Evolutionary conservation across 305 asterid species (phyloP).

Genomic region (Fraxinus paxiana): DNA sequence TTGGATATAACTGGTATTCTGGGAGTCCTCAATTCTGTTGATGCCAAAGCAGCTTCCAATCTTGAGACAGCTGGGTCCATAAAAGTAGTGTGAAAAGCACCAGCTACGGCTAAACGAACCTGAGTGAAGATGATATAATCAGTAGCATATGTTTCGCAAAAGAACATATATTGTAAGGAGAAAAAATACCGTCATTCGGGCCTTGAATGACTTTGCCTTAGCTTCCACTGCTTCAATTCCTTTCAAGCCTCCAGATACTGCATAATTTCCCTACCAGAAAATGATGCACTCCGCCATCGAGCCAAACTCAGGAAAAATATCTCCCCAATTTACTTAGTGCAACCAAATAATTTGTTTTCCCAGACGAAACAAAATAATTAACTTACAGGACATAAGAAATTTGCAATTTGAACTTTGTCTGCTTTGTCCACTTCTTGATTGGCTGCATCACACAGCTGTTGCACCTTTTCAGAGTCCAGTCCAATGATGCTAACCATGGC

Average conservation of each 20-base stretch:
- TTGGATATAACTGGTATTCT: slow-evolving; percentile 94
- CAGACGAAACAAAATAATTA: not conserved
- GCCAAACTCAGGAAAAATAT: not conserved
- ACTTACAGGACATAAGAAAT: slow-evolving; percentile 89
- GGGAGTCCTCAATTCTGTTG: slow-evolving; percentile 69
- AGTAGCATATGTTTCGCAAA: not conserved
- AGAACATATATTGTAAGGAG: slow-evolving; percentile 4
- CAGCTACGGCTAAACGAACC: slow-evolving; percentile 96
- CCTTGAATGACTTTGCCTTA: slow-evolving; percentile 94
- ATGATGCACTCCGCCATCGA: slow-evolving; percentile 3
- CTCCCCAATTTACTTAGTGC: not conserved
- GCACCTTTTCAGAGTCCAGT: slow-evolving; percentile 89
- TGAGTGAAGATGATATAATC: slow-evolving; percentile 23
- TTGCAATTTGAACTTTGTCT: slow-evolving; percentile 87
- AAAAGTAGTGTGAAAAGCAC: slow-evolving; percentile 89
- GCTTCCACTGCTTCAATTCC: slow-evolving; percentile 98
- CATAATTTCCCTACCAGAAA: slow-evolving; percentile 77
- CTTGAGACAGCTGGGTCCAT: slow-evolving; percentile 90
- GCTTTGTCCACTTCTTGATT: slow-evolving; percentile 90
- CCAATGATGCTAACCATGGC: slow-evolving; percentile 98
- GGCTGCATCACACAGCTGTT: slow-evolving; percentile 91
- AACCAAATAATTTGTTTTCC: not conserved
- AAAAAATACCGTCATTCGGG: slow-evolving; percentile 78
- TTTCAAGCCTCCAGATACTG: slow-evolving; percentile 94
- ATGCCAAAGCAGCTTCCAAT: slow-evolving; percentile 80